Evolutionary conservation across 768 basidiomycete species (phyloP).

Genomic region (Leccinum pellstonianum): DNA sequence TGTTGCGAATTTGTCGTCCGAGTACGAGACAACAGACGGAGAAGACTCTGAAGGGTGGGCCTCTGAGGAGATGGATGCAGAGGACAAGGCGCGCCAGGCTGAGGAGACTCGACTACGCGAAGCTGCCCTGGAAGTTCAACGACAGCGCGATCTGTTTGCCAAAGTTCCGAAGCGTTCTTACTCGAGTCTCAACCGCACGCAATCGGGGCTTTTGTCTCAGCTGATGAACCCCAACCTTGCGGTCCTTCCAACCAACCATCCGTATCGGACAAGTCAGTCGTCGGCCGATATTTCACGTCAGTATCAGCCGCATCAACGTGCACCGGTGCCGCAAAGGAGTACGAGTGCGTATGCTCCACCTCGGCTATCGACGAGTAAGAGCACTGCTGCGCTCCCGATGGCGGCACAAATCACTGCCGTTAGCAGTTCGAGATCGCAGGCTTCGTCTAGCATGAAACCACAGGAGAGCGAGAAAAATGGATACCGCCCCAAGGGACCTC

Average conservation of each 20-base stretch:
- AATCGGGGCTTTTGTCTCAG: slow-evolving; percentile 61
- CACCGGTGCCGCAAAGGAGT: slow-evolving; percentile 29
- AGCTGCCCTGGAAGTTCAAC: slow-evolving; percentile 62
- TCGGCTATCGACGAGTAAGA: slow-evolving; percentile 52
- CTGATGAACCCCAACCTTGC: slow-evolving; percentile 71
- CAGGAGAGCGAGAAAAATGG: slow-evolving; percentile 35
- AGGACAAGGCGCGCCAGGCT: slow-evolving; percentile 34
- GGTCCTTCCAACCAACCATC: slow-evolving; percentile 57
- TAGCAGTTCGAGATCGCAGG: slow-evolving; percentile 28
- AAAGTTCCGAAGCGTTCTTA: slow-evolving; percentile 70
- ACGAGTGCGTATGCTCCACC: slow-evolving; percentile 32
- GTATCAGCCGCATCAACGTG: slow-evolving; percentile 20
- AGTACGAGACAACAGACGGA: slow-evolving; percentile 52
- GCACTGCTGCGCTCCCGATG: slow-evolving; percentile 57
- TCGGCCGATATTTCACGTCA: slow-evolving; percentile 44
- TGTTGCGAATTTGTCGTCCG: slow-evolving; percentile 44
- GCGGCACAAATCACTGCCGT: slow-evolving; percentile 47
- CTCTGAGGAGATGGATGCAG: slow-evolving; percentile 50
- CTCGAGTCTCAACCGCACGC: slow-evolving; percentile 51
- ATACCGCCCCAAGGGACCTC: slow-evolving; percentile 66
- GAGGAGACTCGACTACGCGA: slow-evolving; percentile 39
- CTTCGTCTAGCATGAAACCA: slow-evolving; percentile 23
- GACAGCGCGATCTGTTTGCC: slow-evolving; percentile 65
- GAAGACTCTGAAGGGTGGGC: slow-evolving; percentile 63
- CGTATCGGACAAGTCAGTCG: slow-evolving; percentile 53